A percentile compares a stretch with the other conserved stretches of the same genome.
Conservation (phyloP, 352 stramenopile species). For the Elongisporangium undulatum region DNA sequence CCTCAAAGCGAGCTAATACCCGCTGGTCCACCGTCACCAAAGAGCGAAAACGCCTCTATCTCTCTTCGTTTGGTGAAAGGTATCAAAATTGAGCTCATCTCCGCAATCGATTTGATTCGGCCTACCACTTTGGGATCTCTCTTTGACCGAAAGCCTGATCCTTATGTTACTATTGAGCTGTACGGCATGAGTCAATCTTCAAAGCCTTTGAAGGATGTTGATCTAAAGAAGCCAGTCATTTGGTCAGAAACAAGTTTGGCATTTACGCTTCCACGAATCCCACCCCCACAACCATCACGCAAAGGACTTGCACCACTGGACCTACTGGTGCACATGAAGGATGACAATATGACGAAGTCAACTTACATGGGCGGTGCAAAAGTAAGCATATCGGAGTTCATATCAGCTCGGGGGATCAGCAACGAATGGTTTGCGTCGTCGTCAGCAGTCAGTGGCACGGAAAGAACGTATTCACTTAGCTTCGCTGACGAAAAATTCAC, state of each 20-base stretch:
- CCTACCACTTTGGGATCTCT: constrained; percentile 25
- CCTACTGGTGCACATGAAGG: constrained; percentile 27
- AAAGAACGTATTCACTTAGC: constrained; percentile 12
- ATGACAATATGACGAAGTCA: constrained; percentile 36
- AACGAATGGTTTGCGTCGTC: constrained; percentile 5
- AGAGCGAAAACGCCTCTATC: neutral
- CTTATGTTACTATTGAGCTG: constrained; percentile 28
- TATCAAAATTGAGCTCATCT: constrained; percentile 25
- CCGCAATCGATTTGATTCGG: constrained; percentile 17
- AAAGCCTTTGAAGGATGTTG: constrained; percentile 23
- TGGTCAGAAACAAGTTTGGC: constrained; percentile 13
- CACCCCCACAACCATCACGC: neutral
- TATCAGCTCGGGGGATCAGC: constrained; percentile 2
- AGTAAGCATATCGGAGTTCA: constrained; percentile 25
- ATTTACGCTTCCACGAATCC: constrained; percentile 17
- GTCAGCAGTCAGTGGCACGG: neutral
- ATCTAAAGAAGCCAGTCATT: constrained; percentile 29
- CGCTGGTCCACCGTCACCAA: too few relatives aligned
- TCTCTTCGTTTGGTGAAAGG: constrained; percentile 5
- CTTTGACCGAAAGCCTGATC: constrained; percentile 37
- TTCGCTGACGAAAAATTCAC: constrained; percentile 30
- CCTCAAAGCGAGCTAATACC: too few relatives aligned
- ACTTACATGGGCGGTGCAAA: constrained; percentile 41
- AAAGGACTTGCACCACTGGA: constrained; percentile 18
- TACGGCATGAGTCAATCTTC: constrained; percentile 14